phyloP scores from a whole-genome alignment of 192 early-diverging fungal species.

The Entomortierella chlamydospora region DNA sequence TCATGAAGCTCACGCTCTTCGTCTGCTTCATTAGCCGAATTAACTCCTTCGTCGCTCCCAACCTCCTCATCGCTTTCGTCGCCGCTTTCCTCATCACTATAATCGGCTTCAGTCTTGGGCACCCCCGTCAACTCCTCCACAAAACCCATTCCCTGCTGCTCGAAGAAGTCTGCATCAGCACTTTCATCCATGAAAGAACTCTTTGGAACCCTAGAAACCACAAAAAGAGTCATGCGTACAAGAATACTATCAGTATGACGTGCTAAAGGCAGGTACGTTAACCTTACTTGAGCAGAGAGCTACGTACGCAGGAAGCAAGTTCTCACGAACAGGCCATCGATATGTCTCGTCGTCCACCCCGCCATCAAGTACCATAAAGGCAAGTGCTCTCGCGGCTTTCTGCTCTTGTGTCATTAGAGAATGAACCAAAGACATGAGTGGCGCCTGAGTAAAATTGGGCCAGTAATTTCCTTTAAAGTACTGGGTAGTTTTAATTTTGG shows the following conservation, averaged over 20 bases:
- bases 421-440: neutral
- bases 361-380: slow-evolving; percentile 10
- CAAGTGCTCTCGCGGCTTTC: slow-evolving; percentile 7
- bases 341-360: slow-evolving; percentile 13
- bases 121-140: slow-evolving; percentile 42
- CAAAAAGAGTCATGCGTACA: neutral
- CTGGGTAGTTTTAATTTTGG: no score
- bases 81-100: neutral
- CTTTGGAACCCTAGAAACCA: slow-evolving; percentile 16
- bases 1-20: neutral
- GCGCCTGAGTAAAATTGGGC: neutral
- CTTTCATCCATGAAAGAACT: neutral
- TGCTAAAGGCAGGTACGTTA: neutral
- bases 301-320: slow-evolving; percentile 24
- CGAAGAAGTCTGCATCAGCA: neutral
- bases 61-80: neutral
- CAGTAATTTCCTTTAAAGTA: no score
- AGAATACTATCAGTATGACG: neutral
- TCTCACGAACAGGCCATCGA: slow-evolving; percentile 47
- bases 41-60: neutral
- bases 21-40: neutral
- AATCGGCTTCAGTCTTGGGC: slow-evolving; percentile 26
- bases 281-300: no score
- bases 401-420: slow-evolving; percentile 4
- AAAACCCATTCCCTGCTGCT: slow-evolving; percentile 23